A percentile compares a stretch with the other conserved stretches of the same genome.
phyloP scores from a whole-genome alignment of 768 basidiomycete species.

The Termitomyces sp. region DNA sequence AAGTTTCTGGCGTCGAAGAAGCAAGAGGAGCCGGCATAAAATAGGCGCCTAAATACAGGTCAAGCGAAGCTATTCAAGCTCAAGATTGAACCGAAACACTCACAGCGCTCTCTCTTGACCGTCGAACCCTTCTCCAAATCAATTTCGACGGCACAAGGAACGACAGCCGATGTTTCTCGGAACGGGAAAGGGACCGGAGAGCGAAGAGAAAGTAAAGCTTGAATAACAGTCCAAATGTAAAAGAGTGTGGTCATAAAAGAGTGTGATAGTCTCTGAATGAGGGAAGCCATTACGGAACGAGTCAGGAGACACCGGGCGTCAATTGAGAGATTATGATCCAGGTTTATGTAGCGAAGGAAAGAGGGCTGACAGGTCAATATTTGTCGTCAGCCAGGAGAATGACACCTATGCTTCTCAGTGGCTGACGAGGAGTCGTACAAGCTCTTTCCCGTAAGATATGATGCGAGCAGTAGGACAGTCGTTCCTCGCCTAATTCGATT shows the following conservation, averaged over 20 bases:
- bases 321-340: not conserved
- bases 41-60: not conserved
- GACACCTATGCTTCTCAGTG: not conserved
- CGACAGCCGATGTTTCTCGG: slow-evolving; percentile 10
- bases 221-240: slow-evolving; percentile 18
- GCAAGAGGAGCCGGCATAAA: not conserved
- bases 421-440: not conserved
- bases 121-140: slow-evolving; percentile 12
- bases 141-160: slow-evolving; percentile 5
- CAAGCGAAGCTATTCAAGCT: not conserved
- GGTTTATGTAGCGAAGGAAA: slow-evolving; percentile 1
- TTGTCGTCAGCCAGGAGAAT: not conserved
- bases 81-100: not conserved
- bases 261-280: slow-evolving; percentile 11
- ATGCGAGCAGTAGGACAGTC: not conserved
- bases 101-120: not conserved
- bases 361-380: not conserved
- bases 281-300: slow-evolving; percentile 12
- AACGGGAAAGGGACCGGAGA: slow-evolving; percentile 10
- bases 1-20: not conserved
- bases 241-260: slow-evolving; percentile 17
- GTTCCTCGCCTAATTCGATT: not conserved
- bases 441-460: not conserved
- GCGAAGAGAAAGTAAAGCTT: slow-evolving; percentile 14
- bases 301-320: not conserved